Conservation (phyloP, 2,329 filamentous ascomycete genomes). For the Bipolaris victoriae region DNA sequence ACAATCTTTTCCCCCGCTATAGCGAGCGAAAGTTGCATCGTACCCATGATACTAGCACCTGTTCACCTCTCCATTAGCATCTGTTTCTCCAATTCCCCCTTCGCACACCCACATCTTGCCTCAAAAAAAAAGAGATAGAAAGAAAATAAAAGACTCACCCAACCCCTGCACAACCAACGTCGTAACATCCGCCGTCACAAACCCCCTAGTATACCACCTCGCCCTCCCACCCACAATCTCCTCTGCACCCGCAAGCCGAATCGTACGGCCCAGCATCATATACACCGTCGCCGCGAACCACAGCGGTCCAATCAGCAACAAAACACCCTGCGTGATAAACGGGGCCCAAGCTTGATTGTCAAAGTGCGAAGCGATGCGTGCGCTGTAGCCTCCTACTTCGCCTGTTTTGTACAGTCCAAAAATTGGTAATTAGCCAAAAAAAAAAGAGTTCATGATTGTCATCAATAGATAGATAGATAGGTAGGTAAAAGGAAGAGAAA, state of each 20-base stretch:
- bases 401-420: constrained; percentile 28
- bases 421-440: background rate
- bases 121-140: no score
- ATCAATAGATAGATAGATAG: no score
- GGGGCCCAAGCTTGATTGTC: constrained; percentile 46
- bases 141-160: constrained; percentile 21
- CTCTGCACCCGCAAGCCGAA: constrained; percentile 37
- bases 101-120: no score
- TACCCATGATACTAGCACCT: constrained; percentile 44
- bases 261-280: constrained; percentile 54
- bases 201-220: constrained; percentile 39
- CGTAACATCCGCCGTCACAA: constrained; percentile 37
- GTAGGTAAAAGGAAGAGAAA: no score
- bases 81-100: no score
- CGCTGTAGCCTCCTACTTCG: constrained; percentile 52
- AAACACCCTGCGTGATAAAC: constrained; percentile 52
- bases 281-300: constrained; percentile 57
- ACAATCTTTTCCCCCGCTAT: constrained; percentile 44
- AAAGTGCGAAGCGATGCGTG: constrained; percentile 48
- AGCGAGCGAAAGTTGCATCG: constrained; percentile 41
- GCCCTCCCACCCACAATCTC: constrained; percentile 35
- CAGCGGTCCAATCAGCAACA: constrained; percentile 53
- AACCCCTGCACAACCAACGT: constrained; percentile 41
- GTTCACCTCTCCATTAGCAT: background rate
- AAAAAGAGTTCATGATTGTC: no score